Evolutionary conservation across 2,329 filamentous ascomycete genomes (phyloP).

Genomic region (Parascedosporium putredinis): DNA sequence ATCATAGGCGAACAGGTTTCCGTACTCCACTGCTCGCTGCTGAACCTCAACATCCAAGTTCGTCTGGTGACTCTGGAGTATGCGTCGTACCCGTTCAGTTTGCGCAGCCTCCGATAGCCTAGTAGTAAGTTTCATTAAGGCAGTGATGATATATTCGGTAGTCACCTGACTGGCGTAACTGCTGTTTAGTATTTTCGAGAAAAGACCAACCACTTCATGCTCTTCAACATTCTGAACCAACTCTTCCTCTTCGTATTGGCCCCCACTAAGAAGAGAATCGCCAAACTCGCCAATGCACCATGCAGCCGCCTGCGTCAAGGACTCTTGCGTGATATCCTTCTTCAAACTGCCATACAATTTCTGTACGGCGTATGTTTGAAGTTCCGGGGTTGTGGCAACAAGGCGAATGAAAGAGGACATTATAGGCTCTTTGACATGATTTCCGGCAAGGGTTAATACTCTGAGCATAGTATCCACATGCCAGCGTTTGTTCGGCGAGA

Average conservation of each 20-base stretch:
- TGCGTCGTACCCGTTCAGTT: slow-evolving; percentile 69
- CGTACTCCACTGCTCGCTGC: slow-evolving; percentile 89
- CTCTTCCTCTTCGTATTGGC: slow-evolving; percentile 90
- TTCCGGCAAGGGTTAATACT: slow-evolving; percentile 85
- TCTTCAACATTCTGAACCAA: slow-evolving; percentile 72
- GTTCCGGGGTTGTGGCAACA: slow-evolving; percentile 84
- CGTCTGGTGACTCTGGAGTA: slow-evolving; percentile 68
- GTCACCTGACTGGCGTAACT: slow-evolving; percentile 86
- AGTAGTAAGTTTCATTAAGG: slow-evolving; percentile 88
- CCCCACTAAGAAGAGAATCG: slow-evolving; percentile 77
- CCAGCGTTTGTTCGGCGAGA: slow-evolving; percentile 95
- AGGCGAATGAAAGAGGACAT: slow-evolving; percentile 92
- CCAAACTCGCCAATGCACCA: slow-evolving; percentile 99
- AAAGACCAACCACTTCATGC: slow-evolving; percentile 85
- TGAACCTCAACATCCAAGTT: slow-evolving; percentile 94
- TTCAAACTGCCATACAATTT: slow-evolving; percentile 86
- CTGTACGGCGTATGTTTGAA: slow-evolving; percentile 93
- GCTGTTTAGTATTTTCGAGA: slow-evolving; percentile 84
- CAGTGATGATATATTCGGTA: slow-evolving; percentile 92
- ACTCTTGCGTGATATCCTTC: slow-evolving; percentile 96
- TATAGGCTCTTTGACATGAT: slow-evolving; percentile 96
- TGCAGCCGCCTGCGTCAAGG: slow-evolving; percentile 79
- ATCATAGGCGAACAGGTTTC: slow-evolving; percentile 87
- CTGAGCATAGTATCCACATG: slow-evolving; percentile 96
- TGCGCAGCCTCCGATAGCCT: slow-evolving; percentile 76